A percentile compares a stretch with the other conserved stretches of the same genome.
These are phyloP conservation scores for Areca catechu DNA, from an alignment of 176 grass and related monocot genomes.

Conservation along the genomic window DNA sequence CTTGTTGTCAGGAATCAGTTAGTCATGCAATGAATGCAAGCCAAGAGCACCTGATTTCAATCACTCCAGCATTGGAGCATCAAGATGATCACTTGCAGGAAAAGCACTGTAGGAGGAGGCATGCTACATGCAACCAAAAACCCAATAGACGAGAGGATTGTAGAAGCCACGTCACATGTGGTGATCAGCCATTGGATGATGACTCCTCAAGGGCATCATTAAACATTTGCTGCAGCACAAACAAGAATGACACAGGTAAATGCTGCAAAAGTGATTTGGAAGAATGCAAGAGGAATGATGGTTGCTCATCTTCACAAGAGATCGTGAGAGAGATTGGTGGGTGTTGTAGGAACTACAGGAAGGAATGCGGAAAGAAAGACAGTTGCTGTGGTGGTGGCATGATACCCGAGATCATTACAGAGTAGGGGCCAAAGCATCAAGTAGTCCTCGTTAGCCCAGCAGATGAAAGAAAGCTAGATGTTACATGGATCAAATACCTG, in stretches of 20 bases:
- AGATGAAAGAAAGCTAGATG: too few relatives aligned
- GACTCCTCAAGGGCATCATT: not conserved
- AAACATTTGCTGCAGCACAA: not conserved
- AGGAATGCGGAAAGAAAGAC: slow-evolving; percentile 30
- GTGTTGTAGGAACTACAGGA: slow-evolving; percentile 55
- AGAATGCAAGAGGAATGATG: slow-evolving; percentile 23
- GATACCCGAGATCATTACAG: slow-evolving; percentile 63
- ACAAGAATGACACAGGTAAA: slow-evolving; percentile 11
- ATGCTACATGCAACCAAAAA: slow-evolving; percentile 11
- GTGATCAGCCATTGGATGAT: too few relatives aligned
- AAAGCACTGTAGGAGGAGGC: slow-evolving; percentile 8
- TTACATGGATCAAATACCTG: too few relatives aligned
- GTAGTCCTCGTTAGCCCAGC: too few relatives aligned
- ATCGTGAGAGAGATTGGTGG: slow-evolving; percentile 20
- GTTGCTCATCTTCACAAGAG: slow-evolving; percentile 30
- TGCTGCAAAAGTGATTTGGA: slow-evolving; percentile 1
- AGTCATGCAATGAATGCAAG: slow-evolving; percentile 7
- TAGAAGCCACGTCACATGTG: not conserved
- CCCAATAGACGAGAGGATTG: not conserved
- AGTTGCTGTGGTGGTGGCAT: slow-evolving; percentile 48
- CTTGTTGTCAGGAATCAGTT: slow-evolving; percentile 30
- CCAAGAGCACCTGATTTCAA: slow-evolving; percentile 28
- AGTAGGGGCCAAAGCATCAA: slow-evolving; percentile 25
- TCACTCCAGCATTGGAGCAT: slow-evolving; percentile 4
- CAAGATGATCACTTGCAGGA: slow-evolving; percentile 6